Conservation (phyloP, 169 alveolate species). For the Plasmodium gonderi region DNA sequence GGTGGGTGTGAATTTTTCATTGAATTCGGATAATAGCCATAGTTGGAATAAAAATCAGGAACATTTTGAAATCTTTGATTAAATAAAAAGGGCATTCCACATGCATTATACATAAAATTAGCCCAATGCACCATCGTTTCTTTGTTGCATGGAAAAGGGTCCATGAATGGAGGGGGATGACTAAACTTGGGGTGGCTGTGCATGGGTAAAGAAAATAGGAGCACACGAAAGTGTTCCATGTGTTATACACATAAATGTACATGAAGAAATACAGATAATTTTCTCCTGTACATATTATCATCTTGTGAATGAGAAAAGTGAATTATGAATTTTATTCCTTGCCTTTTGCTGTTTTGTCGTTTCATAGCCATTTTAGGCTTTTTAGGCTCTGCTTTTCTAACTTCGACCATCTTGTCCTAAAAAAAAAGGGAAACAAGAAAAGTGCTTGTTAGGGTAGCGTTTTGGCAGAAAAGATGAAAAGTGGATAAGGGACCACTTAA, state of each 20-base stretch:
- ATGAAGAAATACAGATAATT: background rate
- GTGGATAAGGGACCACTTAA: background rate
- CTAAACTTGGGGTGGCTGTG: conserved; percentile 31
- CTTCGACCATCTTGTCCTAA: conserved; percentile 66
- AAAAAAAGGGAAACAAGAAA: background rate
- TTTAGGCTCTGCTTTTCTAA: conserved; percentile 62
- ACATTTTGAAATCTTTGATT: conserved; percentile 59
- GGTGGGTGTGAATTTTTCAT: conserved; percentile 39
- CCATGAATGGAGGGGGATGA: conserved; percentile 45
- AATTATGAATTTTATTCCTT: background rate
- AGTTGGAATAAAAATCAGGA: conserved; percentile 64
- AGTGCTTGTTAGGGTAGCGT: background rate
- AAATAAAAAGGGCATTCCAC: conserved; percentile 65
- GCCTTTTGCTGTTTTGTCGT: conserved; percentile 48
- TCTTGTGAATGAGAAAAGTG: background rate
- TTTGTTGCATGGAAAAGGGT: conserved; percentile 57
- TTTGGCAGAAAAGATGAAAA: too few relatives aligned
- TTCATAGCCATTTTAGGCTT: conserved; percentile 64
- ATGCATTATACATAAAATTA: conserved; percentile 57
- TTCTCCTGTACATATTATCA: background rate
- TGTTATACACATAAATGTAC: background rate
- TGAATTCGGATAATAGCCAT: conserved; percentile 50
- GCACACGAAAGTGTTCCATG: background rate
- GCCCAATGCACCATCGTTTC: conserved; percentile 72
- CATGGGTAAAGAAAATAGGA: background rate